phyloP scores from a whole-genome alignment of 192 early-diverging fungal species.

The Oehlia diaphana region DNA sequence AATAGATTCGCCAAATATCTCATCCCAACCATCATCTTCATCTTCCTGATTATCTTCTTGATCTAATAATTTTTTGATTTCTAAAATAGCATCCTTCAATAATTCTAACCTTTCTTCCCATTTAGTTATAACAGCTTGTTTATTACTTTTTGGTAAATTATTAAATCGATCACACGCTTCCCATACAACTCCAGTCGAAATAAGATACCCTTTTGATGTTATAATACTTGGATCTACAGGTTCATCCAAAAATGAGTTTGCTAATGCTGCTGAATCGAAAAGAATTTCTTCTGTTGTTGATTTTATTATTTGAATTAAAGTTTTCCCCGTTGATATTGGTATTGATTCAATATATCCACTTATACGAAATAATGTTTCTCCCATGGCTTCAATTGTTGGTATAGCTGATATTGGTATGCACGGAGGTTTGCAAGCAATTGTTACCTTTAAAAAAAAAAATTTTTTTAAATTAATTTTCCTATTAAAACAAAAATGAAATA shows the following conservation, averaged over 20 bases:
- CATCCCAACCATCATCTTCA: conserved; percentile 42
- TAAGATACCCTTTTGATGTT: conserved; percentile 29
- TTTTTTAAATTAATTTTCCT: neutral
- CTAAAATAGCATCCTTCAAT: conserved; percentile 43
- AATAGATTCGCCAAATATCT: conserved; percentile 5
- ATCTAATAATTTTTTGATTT: conserved; percentile 39
- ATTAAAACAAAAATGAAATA: neutral
- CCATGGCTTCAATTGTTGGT: conserved; percentile 37
- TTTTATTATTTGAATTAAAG: conserved; percentile 37
- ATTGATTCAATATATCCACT: conserved; percentile 43
- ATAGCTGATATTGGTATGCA: conserved; percentile 37
- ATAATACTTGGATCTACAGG: conserved; percentile 29
- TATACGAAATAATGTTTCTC: conserved; percentile 43
- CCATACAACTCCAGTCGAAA: conserved; percentile 45
- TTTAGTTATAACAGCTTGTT: conserved; percentile 40
- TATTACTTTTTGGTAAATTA: conserved; percentile 37
- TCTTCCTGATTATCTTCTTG: conserved; percentile 30
- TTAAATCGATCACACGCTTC: conserved; percentile 44
- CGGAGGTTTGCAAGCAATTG: conserved; percentile 45
- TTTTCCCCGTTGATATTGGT: conserved; percentile 42
- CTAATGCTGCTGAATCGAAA: conserved; percentile 33
- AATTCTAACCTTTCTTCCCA: conserved; percentile 41
- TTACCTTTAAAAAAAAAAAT: conserved; percentile 25
- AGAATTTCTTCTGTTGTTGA: conserved; percentile 36
- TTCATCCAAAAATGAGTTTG: conserved; percentile 42